Conservation (phyloP, 2,329 filamentous ascomycete genomes). For the Teratosphaeria nubilosa region DNA sequence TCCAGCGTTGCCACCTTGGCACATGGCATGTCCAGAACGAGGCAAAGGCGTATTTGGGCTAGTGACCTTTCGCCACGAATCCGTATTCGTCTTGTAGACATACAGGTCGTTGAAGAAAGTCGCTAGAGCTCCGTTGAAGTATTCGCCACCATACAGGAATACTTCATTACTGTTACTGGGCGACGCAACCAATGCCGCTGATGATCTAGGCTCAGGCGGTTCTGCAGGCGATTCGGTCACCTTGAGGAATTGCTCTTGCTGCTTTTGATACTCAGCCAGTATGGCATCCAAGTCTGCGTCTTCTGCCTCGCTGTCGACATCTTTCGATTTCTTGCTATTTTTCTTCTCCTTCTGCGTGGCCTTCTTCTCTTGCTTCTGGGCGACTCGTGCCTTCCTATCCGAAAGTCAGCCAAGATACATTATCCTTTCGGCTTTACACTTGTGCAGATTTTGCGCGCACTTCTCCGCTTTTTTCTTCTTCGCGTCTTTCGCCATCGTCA, state of each 20-base stretch:
- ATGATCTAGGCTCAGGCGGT: constrained; percentile 69
- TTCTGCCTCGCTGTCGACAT: constrained; percentile 78
- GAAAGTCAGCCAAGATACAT: neutral
- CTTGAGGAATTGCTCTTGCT: constrained; percentile 87
- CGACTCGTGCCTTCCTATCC: constrained; percentile 16
- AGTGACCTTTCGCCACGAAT: constrained; percentile 85
- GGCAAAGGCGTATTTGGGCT: constrained; percentile 86
- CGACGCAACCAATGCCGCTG: constrained; percentile 72
- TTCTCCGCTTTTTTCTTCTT: constrained; percentile 25
- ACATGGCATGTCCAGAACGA: constrained; percentile 89
- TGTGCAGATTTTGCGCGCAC: neutral
- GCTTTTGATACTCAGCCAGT: constrained; percentile 81
- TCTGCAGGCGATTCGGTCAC: constrained; percentile 69
- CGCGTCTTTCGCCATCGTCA: constrained; percentile 43
- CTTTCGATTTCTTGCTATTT: constrained; percentile 63
- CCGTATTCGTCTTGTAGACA: constrained; percentile 65
- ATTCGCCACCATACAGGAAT: constrained; percentile 88
- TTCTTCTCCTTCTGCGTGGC: constrained; percentile 74
- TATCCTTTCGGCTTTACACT: neutral
- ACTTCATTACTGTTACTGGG: constrained; percentile 80
- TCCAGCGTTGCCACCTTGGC: constrained; percentile 72
- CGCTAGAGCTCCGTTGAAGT: constrained; percentile 83
- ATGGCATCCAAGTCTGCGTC: constrained; percentile 90
- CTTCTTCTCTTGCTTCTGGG: constrained; percentile 45
- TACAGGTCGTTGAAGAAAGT: constrained; percentile 58